Evolutionary conservation across 106 monocot species (phyloP).

Genomic region (Dendrobium nobile): DNA sequence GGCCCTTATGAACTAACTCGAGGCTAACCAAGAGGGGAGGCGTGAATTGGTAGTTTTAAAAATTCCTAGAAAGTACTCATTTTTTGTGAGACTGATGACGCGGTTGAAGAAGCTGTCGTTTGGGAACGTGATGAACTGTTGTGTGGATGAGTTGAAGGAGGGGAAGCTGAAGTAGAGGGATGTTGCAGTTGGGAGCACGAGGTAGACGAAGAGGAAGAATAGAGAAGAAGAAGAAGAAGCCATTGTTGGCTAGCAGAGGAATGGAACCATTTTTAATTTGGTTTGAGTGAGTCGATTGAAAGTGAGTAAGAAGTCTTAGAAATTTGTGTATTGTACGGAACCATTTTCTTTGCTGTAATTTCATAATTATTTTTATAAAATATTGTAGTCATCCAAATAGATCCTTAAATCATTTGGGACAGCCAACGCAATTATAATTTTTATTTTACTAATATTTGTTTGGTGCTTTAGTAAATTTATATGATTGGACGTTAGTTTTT

Average conservation of each 20-base stretch:
- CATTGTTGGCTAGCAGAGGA: background rate
- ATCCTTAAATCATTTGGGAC: too few species aligned
- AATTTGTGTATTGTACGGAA: too few species aligned
- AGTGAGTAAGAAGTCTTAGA: background rate
- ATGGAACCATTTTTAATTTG: background rate
- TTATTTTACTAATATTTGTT: too few species aligned
- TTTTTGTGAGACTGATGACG: constrained; percentile 34
- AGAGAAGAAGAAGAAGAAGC: background rate
- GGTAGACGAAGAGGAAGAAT: constrained; percentile 7
- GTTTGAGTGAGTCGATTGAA: background rate
- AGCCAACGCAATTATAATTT: too few species aligned
- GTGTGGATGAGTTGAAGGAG: constrained; percentile 2
- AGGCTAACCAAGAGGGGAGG: too few species aligned
- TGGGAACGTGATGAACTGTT: constrained; percentile 20
- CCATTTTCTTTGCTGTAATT: too few species aligned
- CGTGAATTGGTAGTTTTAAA: too few species aligned
- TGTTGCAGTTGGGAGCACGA: constrained; percentile 3
- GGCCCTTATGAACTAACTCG: too few species aligned
- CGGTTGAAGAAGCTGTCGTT: constrained; percentile 35
- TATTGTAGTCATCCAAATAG: too few species aligned
- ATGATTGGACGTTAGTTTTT: too few species aligned
- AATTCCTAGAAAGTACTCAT: constrained; percentile 12
- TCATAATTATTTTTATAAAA: too few species aligned
- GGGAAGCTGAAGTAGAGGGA: constrained; percentile 42
- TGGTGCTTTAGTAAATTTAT: too few species aligned